Evolutionary conservation across 2,329 filamentous ascomycete genomes (phyloP).

Genomic region (Sporothrix brunneoviolacea): DNA sequence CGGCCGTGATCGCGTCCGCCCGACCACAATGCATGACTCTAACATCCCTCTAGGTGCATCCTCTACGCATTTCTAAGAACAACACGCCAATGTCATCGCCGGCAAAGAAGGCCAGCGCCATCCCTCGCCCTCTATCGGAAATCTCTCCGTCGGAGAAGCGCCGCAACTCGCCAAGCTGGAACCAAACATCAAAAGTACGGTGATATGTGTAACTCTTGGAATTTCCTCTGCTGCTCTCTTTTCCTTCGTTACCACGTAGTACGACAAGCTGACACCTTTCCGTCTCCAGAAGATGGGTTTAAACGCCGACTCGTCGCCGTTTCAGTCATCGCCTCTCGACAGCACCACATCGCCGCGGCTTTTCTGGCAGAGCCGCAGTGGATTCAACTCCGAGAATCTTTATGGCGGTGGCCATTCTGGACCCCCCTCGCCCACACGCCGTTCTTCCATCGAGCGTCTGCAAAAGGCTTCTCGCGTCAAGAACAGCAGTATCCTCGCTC

Average conservation of each 20-base stretch:
- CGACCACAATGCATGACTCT: too few relatives aligned
- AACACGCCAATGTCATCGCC: slow-evolving; percentile 53
- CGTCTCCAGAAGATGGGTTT: slow-evolving; percentile 55
- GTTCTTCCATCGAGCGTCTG: slow-evolving; percentile 90
- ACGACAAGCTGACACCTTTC: neutral
- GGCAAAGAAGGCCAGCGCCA: slow-evolving; percentile 53
- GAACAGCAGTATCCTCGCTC: slow-evolving; percentile 95
- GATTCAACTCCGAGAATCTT: slow-evolving; percentile 68
- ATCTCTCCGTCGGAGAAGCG: slow-evolving; percentile 79
- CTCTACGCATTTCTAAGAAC: slow-evolving; percentile 69
- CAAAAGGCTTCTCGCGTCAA: slow-evolving; percentile 93
- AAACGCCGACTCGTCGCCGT: slow-evolving; percentile 70
- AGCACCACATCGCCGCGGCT: slow-evolving; percentile 66
- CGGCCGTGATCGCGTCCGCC: neutral
- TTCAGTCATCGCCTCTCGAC: slow-evolving; percentile 74
- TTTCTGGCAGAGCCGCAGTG: slow-evolving; percentile 76
- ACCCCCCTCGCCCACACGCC: slow-evolving; percentile 66
- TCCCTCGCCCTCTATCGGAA: slow-evolving; percentile 76
- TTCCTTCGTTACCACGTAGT: too few relatives aligned
- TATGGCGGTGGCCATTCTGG: slow-evolving; percentile 51
- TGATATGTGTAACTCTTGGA: too few relatives aligned
- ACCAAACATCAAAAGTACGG: slow-evolving; percentile 64
- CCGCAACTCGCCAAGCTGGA: slow-evolving; percentile 89
- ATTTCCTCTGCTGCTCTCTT: too few relatives aligned
- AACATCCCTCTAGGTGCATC: slow-evolving; percentile 73